These are phyloP conservation scores for Lathyrus sativus DNA, from an alignment of 306 rosid genomes.

Conservation along the genomic window DNA sequence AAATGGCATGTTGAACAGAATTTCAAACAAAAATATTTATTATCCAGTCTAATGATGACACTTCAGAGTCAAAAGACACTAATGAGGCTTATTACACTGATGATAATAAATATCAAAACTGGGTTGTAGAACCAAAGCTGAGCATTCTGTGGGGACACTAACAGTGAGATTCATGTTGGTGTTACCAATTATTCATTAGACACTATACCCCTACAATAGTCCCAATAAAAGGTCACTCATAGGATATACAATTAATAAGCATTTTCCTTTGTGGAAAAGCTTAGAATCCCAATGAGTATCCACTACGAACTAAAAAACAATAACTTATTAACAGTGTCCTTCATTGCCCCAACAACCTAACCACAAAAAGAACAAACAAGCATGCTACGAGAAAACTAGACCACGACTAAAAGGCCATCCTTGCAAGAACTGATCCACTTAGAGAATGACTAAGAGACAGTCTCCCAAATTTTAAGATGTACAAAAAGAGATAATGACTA, in stretches of 20 bases:
- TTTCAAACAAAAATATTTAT: constrained; percentile 11
- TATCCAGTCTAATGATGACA: constrained; percentile 39
- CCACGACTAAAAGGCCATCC: too few species aligned
- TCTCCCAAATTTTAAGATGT: too few species aligned
- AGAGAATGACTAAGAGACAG: too few species aligned
- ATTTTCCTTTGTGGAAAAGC: too few species aligned
- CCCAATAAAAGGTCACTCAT: constrained; percentile 22
- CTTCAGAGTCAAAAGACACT: constrained; percentile 20
- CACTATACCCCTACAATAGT: constrained; percentile 84
- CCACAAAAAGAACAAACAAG: neutral
- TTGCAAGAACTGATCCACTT: too few species aligned
- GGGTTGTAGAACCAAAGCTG: constrained; percentile 33
- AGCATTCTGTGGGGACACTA: constrained; percentile 78
- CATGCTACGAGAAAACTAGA: too few species aligned
- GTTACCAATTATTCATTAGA: constrained; percentile 64
- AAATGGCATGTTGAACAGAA: constrained; percentile 21
- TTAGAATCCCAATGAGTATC: too few species aligned
- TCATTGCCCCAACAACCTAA: too few species aligned
- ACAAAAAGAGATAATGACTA: too few species aligned
- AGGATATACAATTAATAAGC: too few species aligned
- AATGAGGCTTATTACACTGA: constrained; percentile 54
- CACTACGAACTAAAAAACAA: too few species aligned
- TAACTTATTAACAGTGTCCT: too few species aligned
- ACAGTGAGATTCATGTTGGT: constrained; percentile 80
- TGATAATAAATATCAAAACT: constrained; percentile 52